Base-by-base conservation (phyloP, 2,329 filamentous ascomycete species). In the Stachybotrys elegans region DNA sequence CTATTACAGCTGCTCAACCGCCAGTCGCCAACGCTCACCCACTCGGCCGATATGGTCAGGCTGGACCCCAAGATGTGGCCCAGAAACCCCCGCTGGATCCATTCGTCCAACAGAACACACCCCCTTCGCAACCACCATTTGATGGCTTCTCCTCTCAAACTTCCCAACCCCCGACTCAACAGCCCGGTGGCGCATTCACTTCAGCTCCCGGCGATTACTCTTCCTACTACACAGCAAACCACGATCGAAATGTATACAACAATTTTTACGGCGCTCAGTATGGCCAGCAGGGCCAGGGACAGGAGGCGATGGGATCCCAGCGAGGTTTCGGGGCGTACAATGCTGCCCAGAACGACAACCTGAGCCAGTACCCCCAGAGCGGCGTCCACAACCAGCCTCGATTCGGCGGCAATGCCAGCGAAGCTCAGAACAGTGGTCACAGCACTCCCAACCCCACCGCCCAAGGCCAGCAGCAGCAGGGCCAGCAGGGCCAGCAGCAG, bases 341-440 rank as follows among this genome's bases (percentile, higher is more conserved):
- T 70, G 65, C 78, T 67, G 69, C 72, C 51, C 85, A 73, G 72
- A 78, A 59, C 70, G 80, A 81, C 63, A 84, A 76, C 60, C 70
- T 76, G 58, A 80, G 74, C 70, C 83, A 76, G 57, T 90, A 89
- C 62, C 82, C 85, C 31, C 88, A 91, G 62, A 87, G 82, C 62
- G 85, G 84, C 54, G 55, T 58, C 22, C 67, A 70, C 50, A 83
- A 69, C 62, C 76, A 75, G 51, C 76, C 79, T 5, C 77, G 81
- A 43, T 84, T 83, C 36, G 75, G 75, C 22, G 71, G 70, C 51
- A 71, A 70, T 38, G 67, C 73, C 22, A 69, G 75, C 48, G 89
- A 95, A 44, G 78, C 79, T 49, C 87, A 90, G 58, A 89, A 85
- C 70, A 95, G 89, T 62, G 92, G 90, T 36, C 86, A 93, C 64